Base-by-base conservation (phyloP, 345 rosid genomes). In the Iberis pinnata region DNA sequence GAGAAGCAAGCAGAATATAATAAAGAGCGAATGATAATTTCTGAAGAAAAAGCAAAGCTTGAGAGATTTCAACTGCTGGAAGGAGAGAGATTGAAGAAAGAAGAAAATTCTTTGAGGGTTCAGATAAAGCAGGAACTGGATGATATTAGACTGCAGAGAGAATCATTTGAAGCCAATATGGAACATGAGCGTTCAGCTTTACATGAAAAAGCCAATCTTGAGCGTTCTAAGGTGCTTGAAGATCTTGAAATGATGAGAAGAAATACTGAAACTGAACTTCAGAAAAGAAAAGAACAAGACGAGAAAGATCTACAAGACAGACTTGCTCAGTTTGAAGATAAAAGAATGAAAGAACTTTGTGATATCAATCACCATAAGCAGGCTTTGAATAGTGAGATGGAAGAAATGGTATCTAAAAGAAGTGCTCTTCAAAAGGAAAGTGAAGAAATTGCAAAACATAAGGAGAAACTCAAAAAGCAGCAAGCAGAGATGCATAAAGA, bases 401-500 rank as follows among this genome's bases (percentile, higher is more conserved):
- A 80, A 36, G 84, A 77, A 71, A 63, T 70, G 61, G 67, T 54
- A 43, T 65, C 74, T 43, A 73, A 67, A 66, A 77, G 57, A 65
- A 15, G 6, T 53, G 69, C 66, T 35, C 47, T 82, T 26, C 73
- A 71, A 49, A 76, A 63, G 65, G 76, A 76, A 61, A 84, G 75
- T 55, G 63, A 48, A 51, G 83, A 72, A 63, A 53, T 79, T 60
- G 72, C 71, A 48, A 29, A 65, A 49, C 73, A 80, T 73, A 77
- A 78, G 63, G 69, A 78, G 58, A 71, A 72, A 63, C 74, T 86
- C 35, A 70, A 67, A 43, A 75, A 64, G 43, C 84, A 86, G 48
- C 97, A 78, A 59, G 49, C 54, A 48, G 87, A 77, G 70, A 75
- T 86, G 73, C 80, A 49, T 20, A 80, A 77, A 56, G 97, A 89